Evolutionary conservation across 1,139 yeast genomes (phyloP).

Genomic region (Pichia sp.): DNA sequence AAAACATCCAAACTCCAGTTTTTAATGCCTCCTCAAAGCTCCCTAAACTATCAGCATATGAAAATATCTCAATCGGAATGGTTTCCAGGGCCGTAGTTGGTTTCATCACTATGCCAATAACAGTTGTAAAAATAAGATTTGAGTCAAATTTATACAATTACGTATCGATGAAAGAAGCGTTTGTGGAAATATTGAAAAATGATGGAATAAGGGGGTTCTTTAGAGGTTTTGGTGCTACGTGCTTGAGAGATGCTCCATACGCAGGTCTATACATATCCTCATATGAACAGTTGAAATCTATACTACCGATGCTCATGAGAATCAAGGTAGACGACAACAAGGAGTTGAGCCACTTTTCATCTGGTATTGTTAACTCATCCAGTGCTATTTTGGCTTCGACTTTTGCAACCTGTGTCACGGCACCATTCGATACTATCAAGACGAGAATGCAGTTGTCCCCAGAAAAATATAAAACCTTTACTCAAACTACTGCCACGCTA

Average conservation of each 20-base stretch:
- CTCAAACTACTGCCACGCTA: slow-evolving; percentile 34
- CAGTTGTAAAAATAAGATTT: slow-evolving; percentile 84
- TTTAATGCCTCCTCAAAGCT: slow-evolving; percentile 37
- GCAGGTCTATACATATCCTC: slow-evolving; percentile 88
- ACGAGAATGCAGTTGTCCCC: slow-evolving; percentile 82
- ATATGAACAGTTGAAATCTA: slow-evolving; percentile 67
- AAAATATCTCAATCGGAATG: slow-evolving; percentile 75
- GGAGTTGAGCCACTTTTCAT: slow-evolving; percentile 34
- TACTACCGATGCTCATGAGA: slow-evolving; percentile 20
- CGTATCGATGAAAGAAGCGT: slow-evolving; percentile 60
- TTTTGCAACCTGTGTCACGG: slow-evolving; percentile 79
- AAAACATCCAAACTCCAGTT: slow-evolving; percentile 8
- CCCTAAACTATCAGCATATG: slow-evolving; percentile 67
- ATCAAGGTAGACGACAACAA: not conserved
- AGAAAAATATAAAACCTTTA: slow-evolving; percentile 37
- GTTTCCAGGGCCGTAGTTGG: slow-evolving; percentile 80
- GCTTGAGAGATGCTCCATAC: slow-evolving; percentile 89
- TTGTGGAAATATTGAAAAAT: slow-evolving; percentile 47
- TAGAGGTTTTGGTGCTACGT: slow-evolving; percentile 82
- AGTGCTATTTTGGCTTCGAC: slow-evolving; percentile 76
- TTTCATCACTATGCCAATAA: slow-evolving; percentile 92
- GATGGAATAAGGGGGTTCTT: slow-evolving; percentile 68
- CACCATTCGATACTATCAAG: slow-evolving; percentile 92
- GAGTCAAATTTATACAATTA: slow-evolving; percentile 76
- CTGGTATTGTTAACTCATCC: slow-evolving; percentile 60